Base-by-base conservation (phyloP, 495 filamentous ascomycete genomes). In the Neohortaea acidophila region DNA sequence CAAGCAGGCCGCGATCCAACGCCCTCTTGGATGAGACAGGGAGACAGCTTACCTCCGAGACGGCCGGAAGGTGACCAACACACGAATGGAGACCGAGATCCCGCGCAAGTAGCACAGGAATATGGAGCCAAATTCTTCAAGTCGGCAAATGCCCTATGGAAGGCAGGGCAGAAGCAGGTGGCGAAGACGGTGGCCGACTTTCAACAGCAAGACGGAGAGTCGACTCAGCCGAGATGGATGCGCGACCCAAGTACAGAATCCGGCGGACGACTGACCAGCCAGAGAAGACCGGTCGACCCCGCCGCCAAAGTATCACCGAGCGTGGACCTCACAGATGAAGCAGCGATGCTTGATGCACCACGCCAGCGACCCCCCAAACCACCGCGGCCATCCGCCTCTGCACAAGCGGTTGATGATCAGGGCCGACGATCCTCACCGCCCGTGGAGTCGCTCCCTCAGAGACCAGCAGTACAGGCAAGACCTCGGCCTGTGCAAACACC, bases 221-320 rank as follows among this genome's bases (percentile, higher is more conserved):
- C 81, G 1, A 83, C 55, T 51, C 82, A 93, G 52, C 89, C 89
- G 1, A 87, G 82, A 49, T 97, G 89, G 89, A 92, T 97, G 87
- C 71, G 74, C 48, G 80, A 83, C 36, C 63, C 69, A 17, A 63
- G 66, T 14, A 18, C 38, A 10, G 47, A 41, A 21, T 11, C 36
- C 4, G 28, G 24, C 17, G 34, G 13, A 32, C 40, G 6, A 39
- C 23, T 31, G 37, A 23, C 21, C 35, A 41, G 33, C 7, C 4
- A 18, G 10, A 30, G 30, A 31, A 26, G 25, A 23, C 54, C 28
- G 20, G 35, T n/a, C 44, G 43, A n/a, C 41, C n/a, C 33, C 9
- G 21, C 2, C 30, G 19, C 32, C 10, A 20, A 13, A 4, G 15
- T 7, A 11, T 4, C 38, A 21, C 9, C 10, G 19, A 21, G 23